A percentile compares a stretch with the other conserved stretches of the same genome.
phyloP scores from a whole-genome alignment of 805 yeast species.

The Metschnikowia amazonensis region DNA sequence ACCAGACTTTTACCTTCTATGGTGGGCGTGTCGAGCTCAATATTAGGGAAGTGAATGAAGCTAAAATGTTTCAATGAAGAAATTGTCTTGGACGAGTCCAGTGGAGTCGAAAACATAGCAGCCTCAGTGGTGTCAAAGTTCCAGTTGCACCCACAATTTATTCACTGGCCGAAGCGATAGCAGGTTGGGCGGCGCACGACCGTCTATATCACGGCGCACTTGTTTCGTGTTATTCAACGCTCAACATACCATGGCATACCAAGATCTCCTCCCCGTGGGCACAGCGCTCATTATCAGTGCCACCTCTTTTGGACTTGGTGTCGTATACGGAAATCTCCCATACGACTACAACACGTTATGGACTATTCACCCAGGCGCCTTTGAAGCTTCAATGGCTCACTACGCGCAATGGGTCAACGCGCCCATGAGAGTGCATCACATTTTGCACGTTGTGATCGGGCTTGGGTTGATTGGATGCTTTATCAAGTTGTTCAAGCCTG shows the following conservation, averaged over 20 bases:
- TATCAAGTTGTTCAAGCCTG: constrained; percentile 82
- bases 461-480: constrained; percentile 71
- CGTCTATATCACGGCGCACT: not conserved
- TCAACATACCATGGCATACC: constrained; percentile 26
- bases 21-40: no score
- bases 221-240: not conserved
- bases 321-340: constrained; percentile 71
- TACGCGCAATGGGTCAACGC: constrained; percentile 70
- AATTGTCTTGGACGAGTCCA: no score
- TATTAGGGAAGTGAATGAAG: no score
- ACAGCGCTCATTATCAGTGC: constrained; percentile 45
- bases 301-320: constrained; percentile 76
- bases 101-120: no score
- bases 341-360: constrained; percentile 78
- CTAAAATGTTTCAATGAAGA: no score
- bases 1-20: no score
- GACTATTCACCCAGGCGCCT: constrained; percentile 49
- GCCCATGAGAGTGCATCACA: constrained; percentile 56
- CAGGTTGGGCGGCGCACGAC: not conserved
- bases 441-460: constrained; percentile 56
- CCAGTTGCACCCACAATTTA: no score
- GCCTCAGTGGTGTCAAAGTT: no score
- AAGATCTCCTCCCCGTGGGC: constrained; percentile 46
- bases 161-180: no score
- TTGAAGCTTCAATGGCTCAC: constrained; percentile 63